phyloP scores from a whole-genome alignment of 257 asterid species.

The Rhazya stricta region DNA sequence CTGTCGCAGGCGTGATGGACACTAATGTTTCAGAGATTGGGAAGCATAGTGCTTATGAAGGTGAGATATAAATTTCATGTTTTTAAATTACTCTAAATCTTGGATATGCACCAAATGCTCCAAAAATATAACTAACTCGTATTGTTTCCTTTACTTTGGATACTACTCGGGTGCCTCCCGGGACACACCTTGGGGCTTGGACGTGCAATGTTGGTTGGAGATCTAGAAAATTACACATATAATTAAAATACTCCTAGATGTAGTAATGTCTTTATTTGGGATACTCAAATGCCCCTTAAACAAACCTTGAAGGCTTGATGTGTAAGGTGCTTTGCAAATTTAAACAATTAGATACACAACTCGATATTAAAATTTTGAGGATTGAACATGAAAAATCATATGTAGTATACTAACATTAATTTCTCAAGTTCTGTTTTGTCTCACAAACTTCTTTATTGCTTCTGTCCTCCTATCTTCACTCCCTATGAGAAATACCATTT shows the following conservation, averaged over 20 bases:
- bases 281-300: neutral
- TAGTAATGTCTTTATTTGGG: neutral
- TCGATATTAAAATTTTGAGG: neutral
- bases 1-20: neutral
- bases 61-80: neutral
- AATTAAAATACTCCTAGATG: neutral
- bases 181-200: no score
- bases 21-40: neutral
- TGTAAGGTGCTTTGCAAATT: neutral
- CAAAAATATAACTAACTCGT: neutral
- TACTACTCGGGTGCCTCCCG: neutral
- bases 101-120: no score
- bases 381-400: neutral
- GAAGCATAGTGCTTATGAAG: neutral
- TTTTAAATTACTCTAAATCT: neutral
- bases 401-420: neutral
- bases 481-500: neutral
- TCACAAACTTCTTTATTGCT: neutral
- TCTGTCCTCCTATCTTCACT: neutral
- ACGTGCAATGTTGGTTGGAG: neutral
- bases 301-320: neutral
- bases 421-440: neutral
- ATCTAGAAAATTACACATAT: no score
- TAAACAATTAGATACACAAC: no score
- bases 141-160: neutral